Conservation (phyloP, 2,329 filamentous ascomycete genomes). For the Raffaelea ambrosiae region DNA sequence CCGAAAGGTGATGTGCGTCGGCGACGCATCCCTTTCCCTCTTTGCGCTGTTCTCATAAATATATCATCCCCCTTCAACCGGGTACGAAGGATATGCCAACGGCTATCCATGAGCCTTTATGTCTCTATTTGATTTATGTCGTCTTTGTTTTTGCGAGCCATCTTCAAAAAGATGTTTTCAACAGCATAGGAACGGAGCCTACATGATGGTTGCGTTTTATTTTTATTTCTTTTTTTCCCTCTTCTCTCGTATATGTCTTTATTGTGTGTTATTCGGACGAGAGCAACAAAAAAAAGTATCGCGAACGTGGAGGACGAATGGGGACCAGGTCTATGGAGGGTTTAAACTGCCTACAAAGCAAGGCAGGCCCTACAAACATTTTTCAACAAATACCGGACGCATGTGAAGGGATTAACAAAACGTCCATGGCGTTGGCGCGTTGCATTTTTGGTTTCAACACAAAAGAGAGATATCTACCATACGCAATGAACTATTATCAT, state of each 20-base stretch:
- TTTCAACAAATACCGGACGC: slow-evolving; percentile 6
- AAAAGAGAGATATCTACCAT: background rate
- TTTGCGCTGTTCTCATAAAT: background rate
- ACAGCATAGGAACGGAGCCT: slow-evolving; percentile 19
- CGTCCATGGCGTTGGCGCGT: slow-evolving; percentile 5
- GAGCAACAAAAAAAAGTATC: background rate
- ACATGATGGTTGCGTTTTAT: slow-evolving; percentile 2
- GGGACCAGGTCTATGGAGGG: background rate
- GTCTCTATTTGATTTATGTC: background rate
- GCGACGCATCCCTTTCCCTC: background rate
- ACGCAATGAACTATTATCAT: no score
- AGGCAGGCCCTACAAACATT: slow-evolving; percentile 1
- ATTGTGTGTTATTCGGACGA: background rate
- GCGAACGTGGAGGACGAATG: background rate
- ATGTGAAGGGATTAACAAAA: background rate
- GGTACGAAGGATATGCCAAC: background rate
- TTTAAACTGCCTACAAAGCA: background rate
- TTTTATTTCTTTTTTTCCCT: slow-evolving; percentile 4
- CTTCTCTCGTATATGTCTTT: background rate
- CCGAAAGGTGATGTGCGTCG: background rate
- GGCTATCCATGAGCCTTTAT: background rate
- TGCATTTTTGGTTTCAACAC: slow-evolving; percentile 8
- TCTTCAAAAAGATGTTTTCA: slow-evolving; percentile 19
- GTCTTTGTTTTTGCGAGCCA: background rate
- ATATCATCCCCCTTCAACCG: slow-evolving; percentile 7